A percentile compares a stretch with the other conserved stretches of the same genome.
phyloP scores from a whole-genome alignment of 352 stramenopile species.

The Thraustochytrium striatum region DNA sequence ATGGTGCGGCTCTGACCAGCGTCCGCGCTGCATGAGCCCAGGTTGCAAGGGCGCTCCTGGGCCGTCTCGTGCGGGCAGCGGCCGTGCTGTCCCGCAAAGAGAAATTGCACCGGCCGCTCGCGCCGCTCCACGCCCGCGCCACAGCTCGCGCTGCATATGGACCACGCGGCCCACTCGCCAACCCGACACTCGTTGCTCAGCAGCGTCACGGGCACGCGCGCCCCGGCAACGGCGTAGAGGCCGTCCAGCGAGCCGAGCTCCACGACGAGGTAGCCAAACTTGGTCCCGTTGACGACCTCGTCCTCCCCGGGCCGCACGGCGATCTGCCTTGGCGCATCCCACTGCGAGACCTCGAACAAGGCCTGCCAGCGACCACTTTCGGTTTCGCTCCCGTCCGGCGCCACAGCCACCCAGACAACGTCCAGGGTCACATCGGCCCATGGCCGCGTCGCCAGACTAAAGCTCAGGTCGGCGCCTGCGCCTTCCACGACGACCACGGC shows the following conservation, averaged over 20 bases:
- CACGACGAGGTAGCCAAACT: not conserved
- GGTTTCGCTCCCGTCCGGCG: not conserved
- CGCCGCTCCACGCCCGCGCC: conserved; percentile 34
- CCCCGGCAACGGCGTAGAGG: not conserved
- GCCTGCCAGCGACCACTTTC: no score
- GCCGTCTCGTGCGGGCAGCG: conserved; percentile 36
- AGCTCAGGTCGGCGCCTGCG: not conserved
- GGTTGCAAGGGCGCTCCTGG: conserved; percentile 20
- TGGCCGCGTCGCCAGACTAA: not conserved
- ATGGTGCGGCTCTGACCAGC: not conserved
- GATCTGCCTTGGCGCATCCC: not conserved
- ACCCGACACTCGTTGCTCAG: conserved; percentile 46
- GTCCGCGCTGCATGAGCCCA: conserved; percentile 5
- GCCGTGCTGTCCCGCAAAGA: not conserved
- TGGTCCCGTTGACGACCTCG: conserved; percentile 16
- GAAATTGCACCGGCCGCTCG: not conserved
- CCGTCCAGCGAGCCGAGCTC: not conserved
- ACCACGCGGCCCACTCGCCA: conserved; percentile 31
- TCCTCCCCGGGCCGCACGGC: not conserved
- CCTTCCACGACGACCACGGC: conserved; percentile 8
- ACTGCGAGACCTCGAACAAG: not conserved
- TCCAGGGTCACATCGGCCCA: not conserved
- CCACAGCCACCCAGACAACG: not conserved
- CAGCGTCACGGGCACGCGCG: not conserved
- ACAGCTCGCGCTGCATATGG: conserved; percentile 12